Base-by-base conservation (phyloP, 2,329 filamentous ascomycete genomes). In the Colletotrichum phormii region DNA sequence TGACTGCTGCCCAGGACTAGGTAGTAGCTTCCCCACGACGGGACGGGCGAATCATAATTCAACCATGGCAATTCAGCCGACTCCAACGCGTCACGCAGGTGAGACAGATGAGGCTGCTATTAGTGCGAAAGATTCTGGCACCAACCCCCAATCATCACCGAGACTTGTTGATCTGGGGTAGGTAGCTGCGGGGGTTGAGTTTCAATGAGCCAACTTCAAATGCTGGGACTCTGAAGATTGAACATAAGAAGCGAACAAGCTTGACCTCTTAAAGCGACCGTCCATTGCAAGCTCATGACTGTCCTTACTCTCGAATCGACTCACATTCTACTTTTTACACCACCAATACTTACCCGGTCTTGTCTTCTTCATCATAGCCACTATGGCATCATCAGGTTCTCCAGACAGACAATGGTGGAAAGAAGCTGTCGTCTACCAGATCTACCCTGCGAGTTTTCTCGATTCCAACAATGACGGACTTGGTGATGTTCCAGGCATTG, bases 351-450 rank as follows among this genome's bases (percentile, higher is more conserved):
- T n/a, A 4, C 4, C 2, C 1, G 13, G 42, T 22, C 42, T 49
- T 22, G n/a, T 5, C 15, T 49, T 49, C 18, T n/a, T 22, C 18
- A n/a, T 5, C 18, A 9, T 0, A 49, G 42, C 18, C 42, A 22
- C 42, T 22, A 49, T 49, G 42, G 7, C 42, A n/a, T 9, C 42
- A n/a, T 11, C 42, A 49, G 42, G 42, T 5, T 7, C 42, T 1
- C 42, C 42, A 22, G 42, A 49, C 18, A 62, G 59, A 58, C 18
- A 64, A 67, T 90, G 88, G 87, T 90, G 88, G 88, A 89, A 89
- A 74, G 86, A 89, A 72, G 84, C 82, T 22, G 81, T 84, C 1
- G 84, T 88, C 49, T 90, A 90, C 75, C 88, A 90, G 76, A 88
- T 90, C 75, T 90, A 89, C 76, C 87, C 87, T 2, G 76, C 77